Evolutionary conservation across 176 grass and related monocot species (phyloP).

Genomic region (Miscanthus lutarioriparius): DNA sequence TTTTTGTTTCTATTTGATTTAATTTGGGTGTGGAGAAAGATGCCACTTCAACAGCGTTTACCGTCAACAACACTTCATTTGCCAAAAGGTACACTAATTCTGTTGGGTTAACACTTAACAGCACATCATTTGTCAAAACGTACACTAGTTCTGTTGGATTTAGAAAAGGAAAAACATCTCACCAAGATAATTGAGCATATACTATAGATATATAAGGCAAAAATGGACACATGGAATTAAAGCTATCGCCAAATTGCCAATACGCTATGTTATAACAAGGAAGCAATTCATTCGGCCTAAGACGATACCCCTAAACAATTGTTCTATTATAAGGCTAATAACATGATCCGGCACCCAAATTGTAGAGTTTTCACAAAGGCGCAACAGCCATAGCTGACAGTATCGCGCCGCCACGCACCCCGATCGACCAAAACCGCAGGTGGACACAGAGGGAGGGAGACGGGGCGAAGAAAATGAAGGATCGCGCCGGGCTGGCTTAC

Average conservation of each 20-base stretch:
- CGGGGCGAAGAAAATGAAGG: neutral
- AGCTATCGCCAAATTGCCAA: neutral
- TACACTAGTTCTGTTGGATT: neutral
- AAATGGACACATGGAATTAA: neutral
- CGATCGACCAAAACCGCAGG: neutral
- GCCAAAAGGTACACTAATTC: slow-evolving; percentile 9
- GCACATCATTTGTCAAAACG: neutral
- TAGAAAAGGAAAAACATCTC: neutral
- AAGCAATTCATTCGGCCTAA: neutral
- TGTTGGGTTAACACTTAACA: neutral
- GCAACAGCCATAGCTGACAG: neutral
- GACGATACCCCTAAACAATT: neutral
- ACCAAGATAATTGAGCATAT: neutral
- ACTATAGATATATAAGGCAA: neutral
- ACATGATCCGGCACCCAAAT: neutral
- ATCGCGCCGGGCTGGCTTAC: slow-evolving; percentile 45
- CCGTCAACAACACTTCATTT: neutral
- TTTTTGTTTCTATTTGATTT: neutral
- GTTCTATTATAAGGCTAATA: neutral
- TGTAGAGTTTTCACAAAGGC: neutral
- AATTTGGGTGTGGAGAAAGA: neutral
- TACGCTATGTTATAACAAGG: neutral
- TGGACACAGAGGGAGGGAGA: neutral
- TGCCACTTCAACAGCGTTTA: slow-evolving; percentile 4
- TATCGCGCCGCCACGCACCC: neutral